phyloP scores from a whole-genome alignment of 192 early-diverging fungal genomes.

The Lobosporangium transversale region DNA sequence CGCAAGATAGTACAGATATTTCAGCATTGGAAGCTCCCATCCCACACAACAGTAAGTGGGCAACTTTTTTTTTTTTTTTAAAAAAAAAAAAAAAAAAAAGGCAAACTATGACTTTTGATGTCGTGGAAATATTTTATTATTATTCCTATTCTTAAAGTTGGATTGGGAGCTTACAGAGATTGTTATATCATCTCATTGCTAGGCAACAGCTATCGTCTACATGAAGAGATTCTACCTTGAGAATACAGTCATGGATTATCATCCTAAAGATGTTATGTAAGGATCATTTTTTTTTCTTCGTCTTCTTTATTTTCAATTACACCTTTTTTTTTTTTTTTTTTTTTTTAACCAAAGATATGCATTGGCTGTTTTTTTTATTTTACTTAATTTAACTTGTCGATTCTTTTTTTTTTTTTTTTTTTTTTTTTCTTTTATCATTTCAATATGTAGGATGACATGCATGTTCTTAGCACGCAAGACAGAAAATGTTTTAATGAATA shows the following conservation, averaged over 20 bases:
- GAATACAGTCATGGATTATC: constrained; percentile 84
- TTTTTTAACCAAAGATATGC: too few species aligned
- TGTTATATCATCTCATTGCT: constrained; percentile 1
- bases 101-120: too few species aligned
- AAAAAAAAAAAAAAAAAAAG: too few species aligned
- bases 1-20: constrained; percentile 57
- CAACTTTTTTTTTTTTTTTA: too few species aligned
- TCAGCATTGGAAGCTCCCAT: constrained; percentile 54
- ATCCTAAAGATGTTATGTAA: constrained; percentile 79
- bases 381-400: neutral
- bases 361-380: too few species aligned
- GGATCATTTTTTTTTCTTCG: neutral
- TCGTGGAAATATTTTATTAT: too few species aligned
- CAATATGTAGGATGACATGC: constrained; percentile 64
- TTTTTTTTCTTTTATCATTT: neutral
- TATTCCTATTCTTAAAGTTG: too few species aligned
- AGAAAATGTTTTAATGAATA: constrained; percentile 76
- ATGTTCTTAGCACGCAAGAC: constrained; percentile 81
- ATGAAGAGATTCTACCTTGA: constrained; percentile 85
- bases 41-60: constrained; percentile 58
- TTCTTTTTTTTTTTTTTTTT: neutral
- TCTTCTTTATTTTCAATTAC: neutral
- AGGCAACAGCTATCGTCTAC: constrained; percentile 82
- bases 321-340: neutral
- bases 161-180: neutral